phyloP scores from a whole-genome alignment of 768 basidiomycete genomes.

The Leccinellum luteum region DNA sequence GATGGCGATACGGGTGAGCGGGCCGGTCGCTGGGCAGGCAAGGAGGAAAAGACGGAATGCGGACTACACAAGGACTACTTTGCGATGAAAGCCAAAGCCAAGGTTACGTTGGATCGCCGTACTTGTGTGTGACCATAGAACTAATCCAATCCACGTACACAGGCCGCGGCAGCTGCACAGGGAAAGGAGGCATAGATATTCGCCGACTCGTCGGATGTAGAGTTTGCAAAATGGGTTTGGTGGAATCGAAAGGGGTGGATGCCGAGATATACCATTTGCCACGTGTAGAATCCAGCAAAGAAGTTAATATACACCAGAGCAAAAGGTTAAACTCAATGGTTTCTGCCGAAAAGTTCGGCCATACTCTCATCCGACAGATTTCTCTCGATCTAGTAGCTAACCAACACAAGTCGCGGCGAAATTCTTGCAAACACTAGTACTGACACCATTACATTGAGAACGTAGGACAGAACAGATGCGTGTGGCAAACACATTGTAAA shows the following conservation, averaged over 20 bases:
- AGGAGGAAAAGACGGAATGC: slow-evolving; percentile 86
- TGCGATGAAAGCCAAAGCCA: slow-evolving; percentile 60
- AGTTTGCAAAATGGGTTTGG: background rate
- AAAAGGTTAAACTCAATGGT: too few relatives aligned
- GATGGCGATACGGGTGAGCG: slow-evolving; percentile 74
- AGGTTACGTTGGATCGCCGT: slow-evolving; percentile 18
- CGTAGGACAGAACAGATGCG: slow-evolving; percentile 20
- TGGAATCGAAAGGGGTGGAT: too few relatives aligned
- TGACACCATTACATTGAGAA: slow-evolving; percentile 23
- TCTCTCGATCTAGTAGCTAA: background rate
- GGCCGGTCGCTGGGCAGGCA: slow-evolving; percentile 89
- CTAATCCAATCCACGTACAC: background rate
- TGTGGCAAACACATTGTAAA: slow-evolving; percentile 9
- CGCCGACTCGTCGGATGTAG: background rate
- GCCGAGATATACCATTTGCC: too few relatives aligned
- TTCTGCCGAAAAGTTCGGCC: too few relatives aligned
- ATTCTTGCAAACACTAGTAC: slow-evolving; percentile 8
- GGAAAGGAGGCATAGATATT: background rate
- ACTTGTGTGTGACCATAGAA: background rate
- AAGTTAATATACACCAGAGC: too few relatives aligned
- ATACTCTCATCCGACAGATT: background rate
- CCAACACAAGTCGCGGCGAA: background rate
- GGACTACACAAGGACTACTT: slow-evolving; percentile 93
- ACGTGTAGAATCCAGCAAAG: too few relatives aligned
- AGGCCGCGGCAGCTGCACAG: background rate